A percentile compares a stretch with the other conserved stretches of the same genome.
Evolutionary conservation across 2,329 filamentous ascomycete genomes (phyloP).

Genomic region (Ophiostoma piceae): DNA sequence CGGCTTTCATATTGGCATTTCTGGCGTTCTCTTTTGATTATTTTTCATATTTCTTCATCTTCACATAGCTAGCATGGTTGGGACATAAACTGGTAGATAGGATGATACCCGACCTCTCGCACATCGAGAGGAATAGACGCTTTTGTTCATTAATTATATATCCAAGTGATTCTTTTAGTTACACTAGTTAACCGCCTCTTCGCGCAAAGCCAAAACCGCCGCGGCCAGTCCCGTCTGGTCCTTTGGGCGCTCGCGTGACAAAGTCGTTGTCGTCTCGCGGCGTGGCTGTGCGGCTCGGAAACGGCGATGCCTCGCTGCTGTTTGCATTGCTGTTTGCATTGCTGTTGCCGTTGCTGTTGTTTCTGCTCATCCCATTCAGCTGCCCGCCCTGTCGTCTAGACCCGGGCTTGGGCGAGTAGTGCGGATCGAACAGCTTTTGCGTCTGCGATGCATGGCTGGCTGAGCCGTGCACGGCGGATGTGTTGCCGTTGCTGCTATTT

Average conservation of each 20-base stretch:
- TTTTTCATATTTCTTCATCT: slow-evolving; percentile 8
- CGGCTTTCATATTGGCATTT: background rate
- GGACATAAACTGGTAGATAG: slow-evolving; percentile 1
- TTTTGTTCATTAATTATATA: background rate
- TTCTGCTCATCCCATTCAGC: slow-evolving; percentile 31
- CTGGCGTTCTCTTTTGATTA: background rate
- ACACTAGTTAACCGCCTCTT: slow-evolving; percentile 46
- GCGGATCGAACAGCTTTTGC: slow-evolving; percentile 8
- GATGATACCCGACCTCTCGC: slow-evolving; percentile 2
- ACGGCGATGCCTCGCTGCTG: slow-evolving; percentile 28
- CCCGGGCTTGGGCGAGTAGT: slow-evolving; percentile 10
- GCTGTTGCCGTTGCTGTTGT: background rate
- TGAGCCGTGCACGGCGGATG: slow-evolving; percentile 27
- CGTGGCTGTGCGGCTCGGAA: slow-evolving; percentile 40
- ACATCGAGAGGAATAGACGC: background rate
- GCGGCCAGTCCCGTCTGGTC: slow-evolving; percentile 70
- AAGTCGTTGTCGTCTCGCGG: slow-evolving; percentile 53
- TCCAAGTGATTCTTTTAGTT: background rate
- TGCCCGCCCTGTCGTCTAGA: slow-evolving; percentile 17
- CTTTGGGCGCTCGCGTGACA: slow-evolving; percentile 67
- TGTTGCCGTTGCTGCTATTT: slow-evolving; percentile 15
- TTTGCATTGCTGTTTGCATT: background rate
- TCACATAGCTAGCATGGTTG: background rate
- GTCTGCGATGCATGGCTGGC: background rate
- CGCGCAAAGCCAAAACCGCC: slow-evolving; percentile 72